Evolutionary conservation across 2,329 filamentous ascomycete genomes (phyloP).

Genomic region (Xylaria sp.): DNA sequence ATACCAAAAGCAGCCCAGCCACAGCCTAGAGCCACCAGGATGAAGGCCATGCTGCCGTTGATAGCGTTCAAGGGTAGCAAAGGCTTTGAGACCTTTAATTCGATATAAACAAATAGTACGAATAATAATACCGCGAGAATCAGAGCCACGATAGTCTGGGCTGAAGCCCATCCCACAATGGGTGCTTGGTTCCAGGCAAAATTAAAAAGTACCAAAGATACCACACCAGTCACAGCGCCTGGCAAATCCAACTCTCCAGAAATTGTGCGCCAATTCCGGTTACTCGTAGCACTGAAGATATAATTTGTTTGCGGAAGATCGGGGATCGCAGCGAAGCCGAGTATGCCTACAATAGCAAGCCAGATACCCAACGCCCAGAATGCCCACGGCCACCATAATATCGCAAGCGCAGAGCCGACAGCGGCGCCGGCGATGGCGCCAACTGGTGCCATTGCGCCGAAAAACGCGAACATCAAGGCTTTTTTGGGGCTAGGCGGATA

Average conservation of each 20-base stretch:
- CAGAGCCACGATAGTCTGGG: background rate
- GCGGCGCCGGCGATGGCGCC: conserved; percentile 48
- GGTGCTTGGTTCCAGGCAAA: conserved; percentile 69
- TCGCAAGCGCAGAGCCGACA: conserved; percentile 45
- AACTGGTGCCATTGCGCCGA: conserved; percentile 49
- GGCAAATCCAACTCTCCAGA: conserved; percentile 40
- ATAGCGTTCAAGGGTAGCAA: background rate
- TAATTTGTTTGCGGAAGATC: background rate
- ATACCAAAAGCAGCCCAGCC: conserved; percentile 66
- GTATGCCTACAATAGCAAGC: conserved; percentile 18
- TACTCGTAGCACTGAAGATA: background rate
- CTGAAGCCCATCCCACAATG: conserved; percentile 59
- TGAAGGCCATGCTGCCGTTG: background rate
- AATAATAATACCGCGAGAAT: background rate
- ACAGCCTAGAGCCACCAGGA: conserved; percentile 42
- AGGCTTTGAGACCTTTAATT: background rate
- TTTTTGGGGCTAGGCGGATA: conserved; percentile 56
- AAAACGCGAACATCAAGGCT: conserved; percentile 50
- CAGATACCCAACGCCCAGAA: conserved; percentile 46
- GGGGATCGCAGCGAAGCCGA: background rate
- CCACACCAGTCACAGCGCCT: conserved; percentile 54
- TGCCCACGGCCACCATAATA: conserved; percentile 48
- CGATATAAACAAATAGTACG: background rate
- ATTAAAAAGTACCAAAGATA: conserved; percentile 64
- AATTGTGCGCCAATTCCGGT: background rate